Conservation (phyloP, 2,329 filamentous ascomycete genomes). For the Beauveria brongniartii region DNA sequence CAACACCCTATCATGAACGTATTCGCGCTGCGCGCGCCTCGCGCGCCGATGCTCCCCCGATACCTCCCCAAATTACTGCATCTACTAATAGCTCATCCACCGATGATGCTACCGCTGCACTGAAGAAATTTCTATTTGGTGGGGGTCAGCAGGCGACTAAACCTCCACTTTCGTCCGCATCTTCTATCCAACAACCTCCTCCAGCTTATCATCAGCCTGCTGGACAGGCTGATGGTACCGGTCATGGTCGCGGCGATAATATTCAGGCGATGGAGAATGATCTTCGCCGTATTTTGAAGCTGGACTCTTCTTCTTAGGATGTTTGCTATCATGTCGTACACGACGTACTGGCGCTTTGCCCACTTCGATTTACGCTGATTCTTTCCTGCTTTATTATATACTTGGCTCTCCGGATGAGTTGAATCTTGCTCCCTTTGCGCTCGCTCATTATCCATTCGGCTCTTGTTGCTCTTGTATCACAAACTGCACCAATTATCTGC, state of each 20-base stretch:
- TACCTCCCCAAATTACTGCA: constrained; percentile 22
- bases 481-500: background rate
- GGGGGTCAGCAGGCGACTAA: constrained; percentile 16
- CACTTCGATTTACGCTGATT: background rate
- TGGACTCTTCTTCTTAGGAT: constrained; percentile 17
- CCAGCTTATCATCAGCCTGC: background rate
- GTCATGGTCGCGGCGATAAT: constrained; percentile 21
- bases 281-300: constrained; percentile 45
- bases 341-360: background rate
- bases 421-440: background rate
- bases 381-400: background rate
- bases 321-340: background rate
- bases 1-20: constrained; percentile 55
- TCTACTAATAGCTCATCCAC: constrained; percentile 27
- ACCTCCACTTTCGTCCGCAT: background rate
- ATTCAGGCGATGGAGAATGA: constrained; percentile 45
- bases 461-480: constrained; percentile 1
- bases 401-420: background rate
- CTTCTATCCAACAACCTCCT: background rate
- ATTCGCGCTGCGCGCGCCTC: constrained; percentile 44
- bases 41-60: constrained; percentile 21
- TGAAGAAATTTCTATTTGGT: constrained; percentile 49
- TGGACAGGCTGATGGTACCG: background rate
- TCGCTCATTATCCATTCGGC: background rate
- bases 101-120: constrained; percentile 9